Conservation (phyloP, 768 basidiomycete species). For the Rossbeevera mucosa region DNA sequence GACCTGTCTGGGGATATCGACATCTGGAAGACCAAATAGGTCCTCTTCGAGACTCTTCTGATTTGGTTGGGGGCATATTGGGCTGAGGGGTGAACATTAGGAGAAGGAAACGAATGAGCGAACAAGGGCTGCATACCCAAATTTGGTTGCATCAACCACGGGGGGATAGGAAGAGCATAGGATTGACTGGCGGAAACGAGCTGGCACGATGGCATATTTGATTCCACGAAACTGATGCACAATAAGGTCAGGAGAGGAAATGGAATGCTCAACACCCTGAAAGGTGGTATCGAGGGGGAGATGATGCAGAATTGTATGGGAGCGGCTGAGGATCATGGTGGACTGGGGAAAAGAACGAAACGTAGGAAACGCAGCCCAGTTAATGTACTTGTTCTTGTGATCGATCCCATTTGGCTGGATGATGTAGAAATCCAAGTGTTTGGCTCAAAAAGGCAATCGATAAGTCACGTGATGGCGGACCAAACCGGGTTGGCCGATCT, state of each 20-base stretch:
- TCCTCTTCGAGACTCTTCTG: conserved; percentile 51
- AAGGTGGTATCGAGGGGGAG: conserved; percentile 58
- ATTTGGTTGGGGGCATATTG: conserved; percentile 68
- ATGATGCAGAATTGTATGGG: conserved; percentile 43
- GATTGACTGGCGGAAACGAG: conserved; percentile 71
- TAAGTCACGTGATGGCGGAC: conserved; percentile 25
- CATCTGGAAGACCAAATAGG: conserved; percentile 53
- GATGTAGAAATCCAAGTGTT: conserved; percentile 19
- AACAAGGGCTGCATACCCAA: conserved; percentile 49
- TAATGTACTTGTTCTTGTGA: conserved; percentile 17
- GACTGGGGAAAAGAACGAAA: neutral
- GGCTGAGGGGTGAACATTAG: conserved; percentile 37
- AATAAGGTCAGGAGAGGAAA: conserved; percentile 50
- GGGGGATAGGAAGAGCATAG: conserved; percentile 55
- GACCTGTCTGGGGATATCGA: conserved; percentile 49
- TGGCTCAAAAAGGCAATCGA: conserved; percentile 24
- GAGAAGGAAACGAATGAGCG: neutral
- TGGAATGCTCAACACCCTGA: conserved; percentile 55
- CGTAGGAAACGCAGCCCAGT: neutral
- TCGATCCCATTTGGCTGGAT: conserved; percentile 20
- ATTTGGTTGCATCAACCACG: conserved; percentile 56
- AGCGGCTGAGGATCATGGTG: conserved; percentile 28
- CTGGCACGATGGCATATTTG: conserved; percentile 70
- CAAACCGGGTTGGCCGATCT: conserved; percentile 7
- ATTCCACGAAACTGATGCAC: conserved; percentile 75